phyloP scores from a whole-genome alignment of 2,329 filamentous ascomycete species.

The Sporothrix sp. region DNA sequence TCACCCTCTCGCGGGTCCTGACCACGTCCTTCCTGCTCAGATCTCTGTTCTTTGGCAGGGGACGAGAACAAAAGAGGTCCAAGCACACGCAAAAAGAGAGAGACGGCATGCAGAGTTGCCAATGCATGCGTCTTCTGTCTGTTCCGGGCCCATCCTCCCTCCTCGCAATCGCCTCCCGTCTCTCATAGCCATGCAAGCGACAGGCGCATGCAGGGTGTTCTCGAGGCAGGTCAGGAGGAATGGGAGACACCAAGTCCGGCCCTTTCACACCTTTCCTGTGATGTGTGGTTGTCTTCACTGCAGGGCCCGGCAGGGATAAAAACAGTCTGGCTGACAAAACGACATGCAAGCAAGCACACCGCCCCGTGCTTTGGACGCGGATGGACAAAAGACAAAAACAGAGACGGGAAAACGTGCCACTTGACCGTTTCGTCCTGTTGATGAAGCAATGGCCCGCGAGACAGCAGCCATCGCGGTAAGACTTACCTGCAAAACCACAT shows the following conservation, averaged over 20 bases:
- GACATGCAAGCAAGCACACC: too few species aligned
- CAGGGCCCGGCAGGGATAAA: too few species aligned
- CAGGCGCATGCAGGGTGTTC: neutral
- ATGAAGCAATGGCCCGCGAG: neutral
- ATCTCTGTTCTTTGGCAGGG: constrained; percentile 25
- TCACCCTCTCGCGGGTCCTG: neutral
- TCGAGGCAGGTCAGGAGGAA: constrained; percentile 1
- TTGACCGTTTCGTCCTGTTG: too few species aligned
- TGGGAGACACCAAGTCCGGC: neutral
- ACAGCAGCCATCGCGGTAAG: too few species aligned
- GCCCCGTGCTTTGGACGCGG: too few species aligned
- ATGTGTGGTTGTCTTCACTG: constrained; percentile 3
- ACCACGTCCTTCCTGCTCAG: constrained; percentile 22
- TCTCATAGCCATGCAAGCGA: neutral
- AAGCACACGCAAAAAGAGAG: neutral
- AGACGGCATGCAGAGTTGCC: neutral
- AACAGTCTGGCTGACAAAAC: too few species aligned
- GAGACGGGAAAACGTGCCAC: neutral
- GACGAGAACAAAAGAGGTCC: neutral
- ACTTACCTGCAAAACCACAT: too few species aligned
- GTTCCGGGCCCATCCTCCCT: neutral
- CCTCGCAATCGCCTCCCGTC: neutral
- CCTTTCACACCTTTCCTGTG: neutral
- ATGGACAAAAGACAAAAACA: neutral
- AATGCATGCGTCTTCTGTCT: neutral